Percentiles rank a stretch among this genome's conserved stretches.
Evolutionary conservation across 495 filamentous ascomycete species (phyloP).

Genomic region (Tuber brumale): DNA sequence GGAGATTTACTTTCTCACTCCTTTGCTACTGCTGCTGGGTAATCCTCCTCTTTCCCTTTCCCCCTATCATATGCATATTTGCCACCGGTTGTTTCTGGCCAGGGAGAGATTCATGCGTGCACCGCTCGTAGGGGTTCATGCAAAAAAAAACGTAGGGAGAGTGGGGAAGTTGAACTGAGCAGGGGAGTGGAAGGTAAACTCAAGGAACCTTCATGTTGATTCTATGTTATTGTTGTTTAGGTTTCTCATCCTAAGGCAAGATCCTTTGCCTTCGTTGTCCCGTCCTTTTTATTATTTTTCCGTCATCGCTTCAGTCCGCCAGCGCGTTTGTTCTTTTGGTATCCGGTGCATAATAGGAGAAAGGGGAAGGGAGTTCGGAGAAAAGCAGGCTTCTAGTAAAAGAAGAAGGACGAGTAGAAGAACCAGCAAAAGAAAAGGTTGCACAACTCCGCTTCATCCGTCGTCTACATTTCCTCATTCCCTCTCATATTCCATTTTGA

Average conservation of each 20-base stretch:
- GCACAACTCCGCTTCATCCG: not conserved
- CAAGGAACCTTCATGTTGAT: conserved; percentile 31
- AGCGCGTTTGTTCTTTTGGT: not conserved
- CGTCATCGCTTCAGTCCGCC: conserved; percentile 11
- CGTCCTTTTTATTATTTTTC: conserved; percentile 19
- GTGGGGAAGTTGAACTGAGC: not conserved
- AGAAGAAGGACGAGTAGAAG: not conserved
- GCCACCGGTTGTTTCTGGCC: conserved; percentile 8
- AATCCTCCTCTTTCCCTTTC: conserved; percentile 5
- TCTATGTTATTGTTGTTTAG: conserved; percentile 23
- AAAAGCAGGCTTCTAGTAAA: not conserved
- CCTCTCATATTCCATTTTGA: not conserved
- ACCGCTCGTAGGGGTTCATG: conserved; percentile 1
- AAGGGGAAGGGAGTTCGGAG: not conserved
- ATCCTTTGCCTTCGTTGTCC: conserved; percentile 19
- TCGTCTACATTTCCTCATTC: not conserved
- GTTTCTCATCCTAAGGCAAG: conserved; percentile 20
- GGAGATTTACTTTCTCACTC: not conserved
- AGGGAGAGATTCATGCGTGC: conserved; percentile 5
- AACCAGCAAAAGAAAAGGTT: not conserved
- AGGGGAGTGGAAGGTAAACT: not conserved
- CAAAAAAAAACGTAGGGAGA: conserved; percentile 14
- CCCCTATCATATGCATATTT: conserved; percentile 19
- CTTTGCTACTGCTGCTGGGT: conserved; percentile 8
- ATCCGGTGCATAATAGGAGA: not conserved